Evolutionary conservation across 371 early-diverging fungal species (phyloP).

Genomic region (Mucor lusitanicus): DNA sequence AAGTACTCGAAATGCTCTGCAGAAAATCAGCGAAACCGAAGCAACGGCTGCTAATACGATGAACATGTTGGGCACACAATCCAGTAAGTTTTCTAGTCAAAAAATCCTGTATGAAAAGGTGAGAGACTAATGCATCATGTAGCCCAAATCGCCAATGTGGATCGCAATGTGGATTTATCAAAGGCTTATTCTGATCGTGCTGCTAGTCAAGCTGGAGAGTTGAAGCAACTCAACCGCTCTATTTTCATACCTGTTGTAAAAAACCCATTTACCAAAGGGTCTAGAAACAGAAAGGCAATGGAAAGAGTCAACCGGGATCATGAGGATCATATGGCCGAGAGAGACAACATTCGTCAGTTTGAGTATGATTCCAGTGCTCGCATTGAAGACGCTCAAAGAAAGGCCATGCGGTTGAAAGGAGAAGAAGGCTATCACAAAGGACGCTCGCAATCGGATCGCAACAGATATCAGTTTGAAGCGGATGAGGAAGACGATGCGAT

Average conservation of each 20-base stretch:
- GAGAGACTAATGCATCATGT: too few species aligned
- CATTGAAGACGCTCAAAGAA: slow-evolving; percentile 50
- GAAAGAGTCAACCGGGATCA: slow-evolving; percentile 52
- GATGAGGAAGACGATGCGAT: slow-evolving; percentile 65
- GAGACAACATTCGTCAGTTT: slow-evolving; percentile 42
- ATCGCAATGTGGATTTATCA: slow-evolving; percentile 72
- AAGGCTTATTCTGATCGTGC: slow-evolving; percentile 73
- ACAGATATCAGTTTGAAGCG: slow-evolving; percentile 66
- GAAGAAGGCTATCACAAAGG: slow-evolving; percentile 60
- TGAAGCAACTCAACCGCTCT: slow-evolving; percentile 78
- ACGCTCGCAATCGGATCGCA: slow-evolving; percentile 59
- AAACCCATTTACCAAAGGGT: slow-evolving; percentile 63
- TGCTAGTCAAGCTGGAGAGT: slow-evolving; percentile 69
- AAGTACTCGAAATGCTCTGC: slow-evolving; percentile 72
- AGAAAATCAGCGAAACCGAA: slow-evolving; percentile 68
- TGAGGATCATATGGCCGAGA: slow-evolving; percentile 42
- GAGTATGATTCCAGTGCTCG: slow-evolving; percentile 52
- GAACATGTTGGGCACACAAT: slow-evolving; percentile 64
- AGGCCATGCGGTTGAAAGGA: slow-evolving; percentile 46
- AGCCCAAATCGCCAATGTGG: slow-evolving; percentile 62
- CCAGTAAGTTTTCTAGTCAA: slow-evolving; percentile 40
- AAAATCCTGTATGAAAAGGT: too few species aligned
- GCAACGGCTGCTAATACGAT: slow-evolving; percentile 64
- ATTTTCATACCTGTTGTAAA: slow-evolving; percentile 73
- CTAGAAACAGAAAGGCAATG: slow-evolving; percentile 56